Base-by-base conservation (phyloP, 495 filamentous ascomycete species). In the Durotheca rogersii region DNA sequence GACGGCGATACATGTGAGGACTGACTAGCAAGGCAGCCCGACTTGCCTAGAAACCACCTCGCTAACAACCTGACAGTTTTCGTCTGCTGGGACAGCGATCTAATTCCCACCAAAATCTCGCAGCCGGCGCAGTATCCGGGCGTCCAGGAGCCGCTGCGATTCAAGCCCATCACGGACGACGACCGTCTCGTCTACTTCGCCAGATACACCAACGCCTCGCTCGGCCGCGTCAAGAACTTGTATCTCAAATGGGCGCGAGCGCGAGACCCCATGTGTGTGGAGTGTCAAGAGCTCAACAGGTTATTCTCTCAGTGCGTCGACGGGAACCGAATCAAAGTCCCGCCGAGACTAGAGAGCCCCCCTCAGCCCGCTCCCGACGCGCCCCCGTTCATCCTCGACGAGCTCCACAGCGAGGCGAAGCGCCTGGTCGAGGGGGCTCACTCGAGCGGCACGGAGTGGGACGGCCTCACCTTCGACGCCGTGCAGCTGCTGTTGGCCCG, bases 291-390 rank as follows among this genome's bases (percentile, higher is more conserved):
- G 47, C 52, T 80, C 14, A 80, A 80, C 53, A 66, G 76, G 3
- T 58, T 80, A n/a, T 78, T 77, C 37, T 79, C 76, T 2, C 64
- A 62, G 42, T 76, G 75, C 38, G 76, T 80, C 5, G 76, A 78
- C 42, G 76, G 74, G 1, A 76, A 78, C 51, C 66, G 63, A 5
- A 72, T 80, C 25, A 68, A 64, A 42, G 56, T 77, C 27, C 75
- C 75, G n/a, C 35, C 44, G 15, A 62, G 60, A 18, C 58, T 78
- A 0, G 68, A 77, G 33, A 65, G 67, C n/a, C 49, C 65, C 7
- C 76, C 72, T 11, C 45, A 60, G 20, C 53, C 60, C n/a, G 9
- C 48, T 10, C 21, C 52, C 2, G 40, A 60, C 2, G 42, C 44
- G 4, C 40, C 59, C 18, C 59, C 65, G 0, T 79, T 79, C 45